A percentile compares a stretch with the other conserved stretches of the same genome.
phyloP scores from a whole-genome alignment of 75 land plant species.

The Adiantum capillusveneris region DNA sequence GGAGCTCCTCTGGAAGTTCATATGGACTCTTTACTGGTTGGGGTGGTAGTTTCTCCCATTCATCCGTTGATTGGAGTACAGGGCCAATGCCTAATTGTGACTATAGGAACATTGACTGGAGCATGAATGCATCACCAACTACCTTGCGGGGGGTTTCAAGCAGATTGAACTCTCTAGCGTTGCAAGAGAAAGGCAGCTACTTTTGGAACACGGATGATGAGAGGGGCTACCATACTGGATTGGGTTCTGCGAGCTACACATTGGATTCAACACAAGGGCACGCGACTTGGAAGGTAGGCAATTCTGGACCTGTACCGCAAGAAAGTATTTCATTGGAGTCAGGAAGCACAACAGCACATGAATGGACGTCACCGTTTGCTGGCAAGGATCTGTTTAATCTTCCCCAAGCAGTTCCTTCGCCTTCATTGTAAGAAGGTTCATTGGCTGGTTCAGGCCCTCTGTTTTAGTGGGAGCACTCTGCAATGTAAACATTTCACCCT shows the following conservation, averaged over 20 bases:
- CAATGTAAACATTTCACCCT: slow-evolving; percentile 5
- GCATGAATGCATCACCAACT: slow-evolving; percentile 30
- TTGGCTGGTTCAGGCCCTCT: too few species aligned
- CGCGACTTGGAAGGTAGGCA: slow-evolving; percentile 1
- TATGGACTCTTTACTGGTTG: slow-evolving; percentile 54
- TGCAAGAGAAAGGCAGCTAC: slow-evolving; percentile 7
- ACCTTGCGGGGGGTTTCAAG: slow-evolving; percentile 8
- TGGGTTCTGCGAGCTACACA: slow-evolving; percentile 6
- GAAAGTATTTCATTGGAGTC: slow-evolving; percentile 18
- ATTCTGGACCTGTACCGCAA: slow-evolving; percentile 9
- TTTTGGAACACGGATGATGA: neutral
- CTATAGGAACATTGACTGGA: slow-evolving; percentile 70
- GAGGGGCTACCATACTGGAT: slow-evolving; percentile 1
- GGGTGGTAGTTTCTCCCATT: slow-evolving; percentile 19
- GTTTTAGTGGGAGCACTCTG: neutral
- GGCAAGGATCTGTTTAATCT: slow-evolving; percentile 53
- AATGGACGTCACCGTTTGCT: slow-evolving; percentile 83
- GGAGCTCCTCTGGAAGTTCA: slow-evolving; percentile 28
- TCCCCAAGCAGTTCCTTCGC: slow-evolving; percentile 50
- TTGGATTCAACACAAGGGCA: slow-evolving; percentile 6
- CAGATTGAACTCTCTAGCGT: slow-evolving; percentile 2
- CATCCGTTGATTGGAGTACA: slow-evolving; percentile 46
- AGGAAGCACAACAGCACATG: slow-evolving; percentile 21
- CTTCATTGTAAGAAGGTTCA: slow-evolving; percentile 27
- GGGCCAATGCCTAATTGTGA: slow-evolving; percentile 37